Percentiles rank a stretch among this genome's conserved stretches.
phyloP scores from a whole-genome alignment of 2,329 filamentous ascomycete species.

The Fusarium acutatum region DNA sequence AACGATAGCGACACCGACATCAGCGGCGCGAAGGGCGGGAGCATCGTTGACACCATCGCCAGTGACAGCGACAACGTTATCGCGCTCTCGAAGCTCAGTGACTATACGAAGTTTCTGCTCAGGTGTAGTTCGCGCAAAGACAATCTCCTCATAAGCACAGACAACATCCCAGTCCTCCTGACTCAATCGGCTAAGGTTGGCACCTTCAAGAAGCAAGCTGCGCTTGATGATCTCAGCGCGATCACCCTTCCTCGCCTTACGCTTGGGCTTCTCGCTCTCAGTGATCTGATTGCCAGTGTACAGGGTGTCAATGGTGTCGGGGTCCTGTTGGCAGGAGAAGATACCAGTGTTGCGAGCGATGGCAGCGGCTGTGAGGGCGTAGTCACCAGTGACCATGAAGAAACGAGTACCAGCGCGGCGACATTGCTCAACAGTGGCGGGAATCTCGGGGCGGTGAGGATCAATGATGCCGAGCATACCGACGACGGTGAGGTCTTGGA shows the following conservation, averaged over 20 bases:
- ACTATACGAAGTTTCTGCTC: slow-evolving; percentile 79
- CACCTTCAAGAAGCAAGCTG: slow-evolving; percentile 60
- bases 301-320: slow-evolving; percentile 45
- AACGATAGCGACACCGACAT: slow-evolving; percentile 75
- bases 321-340: slow-evolving; percentile 59
- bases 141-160: slow-evolving; percentile 65
- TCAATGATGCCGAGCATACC: slow-evolving; percentile 63
- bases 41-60: slow-evolving; percentile 77
- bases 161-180: slow-evolving; percentile 55
- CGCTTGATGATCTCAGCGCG: slow-evolving; percentile 6
- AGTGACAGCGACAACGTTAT: slow-evolving; percentile 74
- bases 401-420: slow-evolving; percentile 56
- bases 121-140: slow-evolving; percentile 74
- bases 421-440: slow-evolving; percentile 51
- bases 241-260: slow-evolving; percentile 16
- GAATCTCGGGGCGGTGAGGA: slow-evolving; percentile 55
- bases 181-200: slow-evolving; percentile 64
- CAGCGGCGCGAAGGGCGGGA: slow-evolving; percentile 70
- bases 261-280: slow-evolving; percentile 16
- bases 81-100: slow-evolving; percentile 67
- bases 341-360: slow-evolving; percentile 73
- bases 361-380: slow-evolving; percentile 67
- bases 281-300: background rate
- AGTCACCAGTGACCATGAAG: slow-evolving; percentile 60
- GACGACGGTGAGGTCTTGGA: slow-evolving; percentile 56